Conservation (phyloP, 2,329 filamentous ascomycete species). For the Stachybotrys echinatus region DNA sequence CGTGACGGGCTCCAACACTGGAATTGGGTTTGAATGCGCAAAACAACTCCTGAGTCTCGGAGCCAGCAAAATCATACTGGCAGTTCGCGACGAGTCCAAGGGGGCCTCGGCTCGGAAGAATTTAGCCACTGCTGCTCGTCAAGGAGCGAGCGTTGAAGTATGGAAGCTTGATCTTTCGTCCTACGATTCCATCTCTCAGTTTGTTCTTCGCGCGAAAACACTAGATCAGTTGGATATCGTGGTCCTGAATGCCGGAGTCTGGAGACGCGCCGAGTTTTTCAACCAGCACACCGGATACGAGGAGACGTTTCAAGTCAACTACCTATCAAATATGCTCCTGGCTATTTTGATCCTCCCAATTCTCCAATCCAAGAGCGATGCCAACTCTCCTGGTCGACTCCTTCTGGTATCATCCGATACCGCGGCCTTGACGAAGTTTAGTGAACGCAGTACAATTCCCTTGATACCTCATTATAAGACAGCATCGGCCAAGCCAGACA, state of each 20-base stretch:
- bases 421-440: not conserved
- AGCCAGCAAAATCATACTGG: slow-evolving; percentile 33
- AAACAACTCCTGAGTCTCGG: slow-evolving; percentile 31
- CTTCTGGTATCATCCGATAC: not conserved
- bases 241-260: not conserved
- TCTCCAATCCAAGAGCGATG: not conserved
- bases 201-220: not conserved
- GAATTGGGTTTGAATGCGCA: slow-evolving; percentile 37
- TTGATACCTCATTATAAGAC: not conserved
- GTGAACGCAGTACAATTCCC: not conserved
- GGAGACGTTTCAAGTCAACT: not conserved
- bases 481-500: not conserved
- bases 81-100: slow-evolving; percentile 30
- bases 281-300: not conserved
- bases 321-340: not conserved
- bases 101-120: slow-evolving; percentile 29
- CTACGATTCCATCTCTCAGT: not conserved
- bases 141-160: slow-evolving; percentile 23
- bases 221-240: not conserved
- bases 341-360: not conserved
- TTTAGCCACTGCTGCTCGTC: slow-evolving; percentile 18
- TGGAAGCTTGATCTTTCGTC: not conserved
- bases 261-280: not conserved
- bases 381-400: not conserved
- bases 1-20: slow-evolving; percentile 39